These are phyloP conservation scores for Coemansia aciculifera DNA, from an alignment of 192 early-diverging fungal genomes.

Conservation along the genomic window DNA sequence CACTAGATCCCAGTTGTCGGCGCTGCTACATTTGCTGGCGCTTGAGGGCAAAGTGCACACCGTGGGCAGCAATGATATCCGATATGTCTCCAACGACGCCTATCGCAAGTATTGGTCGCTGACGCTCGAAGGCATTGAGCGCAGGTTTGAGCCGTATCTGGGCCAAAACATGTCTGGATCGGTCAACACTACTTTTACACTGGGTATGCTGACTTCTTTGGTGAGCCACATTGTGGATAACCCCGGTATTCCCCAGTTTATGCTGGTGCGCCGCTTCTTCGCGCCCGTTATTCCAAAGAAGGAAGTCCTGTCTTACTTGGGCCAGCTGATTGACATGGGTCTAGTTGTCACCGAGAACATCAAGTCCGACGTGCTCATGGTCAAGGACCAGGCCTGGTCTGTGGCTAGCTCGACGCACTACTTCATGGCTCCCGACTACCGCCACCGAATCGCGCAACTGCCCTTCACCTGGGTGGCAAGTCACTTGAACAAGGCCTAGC, in stretches of 20 bases:
- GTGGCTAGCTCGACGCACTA: constrained; percentile 24
- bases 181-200: constrained; percentile 16
- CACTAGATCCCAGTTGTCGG: background rate
- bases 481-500: constrained; percentile 1
- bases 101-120: constrained; percentile 32
- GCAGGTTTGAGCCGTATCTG: constrained; percentile 22
- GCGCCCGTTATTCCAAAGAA: constrained; percentile 31
- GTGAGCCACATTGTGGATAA: constrained; percentile 27
- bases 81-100: constrained; percentile 28
- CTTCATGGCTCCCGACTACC: constrained; percentile 16
- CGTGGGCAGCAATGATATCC: constrained; percentile 38
- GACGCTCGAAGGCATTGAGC: background rate
- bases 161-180: constrained; percentile 38
- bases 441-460: background rate
- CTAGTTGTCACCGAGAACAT: constrained; percentile 19
- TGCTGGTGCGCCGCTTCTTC: constrained; percentile 37
- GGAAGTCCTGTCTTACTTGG: constrained; percentile 32
- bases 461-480: background rate
- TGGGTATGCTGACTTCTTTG: constrained; percentile 26
- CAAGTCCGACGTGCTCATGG: background rate
- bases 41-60: constrained; percentile 6
- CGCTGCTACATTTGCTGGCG: constrained; percentile 12
- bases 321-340: constrained; percentile 20
- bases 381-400: background rate
- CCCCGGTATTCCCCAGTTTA: constrained; percentile 36